Conservation (phyloP, 495 filamentous ascomycete genomes). For the Ramalina peruviana region DNA sequence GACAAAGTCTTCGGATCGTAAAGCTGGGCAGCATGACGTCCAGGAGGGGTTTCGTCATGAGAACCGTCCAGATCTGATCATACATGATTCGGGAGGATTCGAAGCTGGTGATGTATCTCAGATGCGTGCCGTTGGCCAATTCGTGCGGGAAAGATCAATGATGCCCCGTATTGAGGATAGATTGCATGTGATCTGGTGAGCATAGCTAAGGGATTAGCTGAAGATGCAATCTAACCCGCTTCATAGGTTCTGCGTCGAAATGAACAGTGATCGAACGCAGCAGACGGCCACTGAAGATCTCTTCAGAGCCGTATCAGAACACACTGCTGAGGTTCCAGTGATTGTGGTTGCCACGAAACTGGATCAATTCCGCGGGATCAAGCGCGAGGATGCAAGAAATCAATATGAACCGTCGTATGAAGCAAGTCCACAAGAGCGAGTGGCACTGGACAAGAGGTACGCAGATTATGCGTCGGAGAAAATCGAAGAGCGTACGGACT, state of each 20-base stretch:
- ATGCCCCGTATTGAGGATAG: slow-evolving; percentile 9
- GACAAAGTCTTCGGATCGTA: neutral
- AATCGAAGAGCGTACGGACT: slow-evolving; percentile 9
- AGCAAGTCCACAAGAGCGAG: neutral
- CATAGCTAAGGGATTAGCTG: neutral
- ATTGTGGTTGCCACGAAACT: slow-evolving; percentile 18
- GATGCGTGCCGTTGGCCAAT: slow-evolving; percentile 5
- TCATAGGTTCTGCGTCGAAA: slow-evolving; percentile 19
- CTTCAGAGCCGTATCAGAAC: slow-evolving; percentile 15
- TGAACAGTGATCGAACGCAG: slow-evolving; percentile 15
- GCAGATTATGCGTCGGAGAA: slow-evolving; percentile 6
- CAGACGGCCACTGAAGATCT: slow-evolving; percentile 17
- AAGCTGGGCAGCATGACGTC: slow-evolving; percentile 13
- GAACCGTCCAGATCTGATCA: slow-evolving; percentile 15
- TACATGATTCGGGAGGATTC: slow-evolving; percentile 21
- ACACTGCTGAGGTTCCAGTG: slow-evolving; percentile 15
- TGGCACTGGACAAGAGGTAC: no score
- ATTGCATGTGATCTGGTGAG: slow-evolving; percentile 16
- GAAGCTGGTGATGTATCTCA: slow-evolving; percentile 15
- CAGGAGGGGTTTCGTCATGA: slow-evolving; percentile 11
- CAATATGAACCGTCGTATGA: neutral
- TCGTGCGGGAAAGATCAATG: slow-evolving; percentile 15
- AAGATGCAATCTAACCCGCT: neutral
- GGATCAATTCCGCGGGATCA: slow-evolving; percentile 16
- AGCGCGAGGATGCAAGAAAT: neutral